Evolutionary conservation across 768 basidiomycete species (phyloP), one percentile per base, ranked within the genome.

Genomic region (Psilocybe cyanescens): DNA sequence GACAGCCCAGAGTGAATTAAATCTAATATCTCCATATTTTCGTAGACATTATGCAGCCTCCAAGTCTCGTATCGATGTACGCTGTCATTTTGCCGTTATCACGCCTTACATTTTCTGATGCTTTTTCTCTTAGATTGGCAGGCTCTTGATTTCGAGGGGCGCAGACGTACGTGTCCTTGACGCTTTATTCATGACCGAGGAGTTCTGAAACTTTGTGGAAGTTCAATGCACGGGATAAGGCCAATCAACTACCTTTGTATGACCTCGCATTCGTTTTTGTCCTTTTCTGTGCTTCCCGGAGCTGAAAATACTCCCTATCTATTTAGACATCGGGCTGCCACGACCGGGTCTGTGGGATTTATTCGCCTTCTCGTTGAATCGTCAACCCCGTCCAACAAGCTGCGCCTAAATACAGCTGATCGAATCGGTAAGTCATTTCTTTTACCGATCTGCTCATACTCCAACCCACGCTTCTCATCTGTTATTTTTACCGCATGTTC

Each of bases 191-290:
- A 72, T 68, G 60, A 62, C 69, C 73, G 70, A 66, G 68, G 70
- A 73, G 67, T 74, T 69, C 67, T 68, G 58, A 71, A 70, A 67
- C 75, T 71, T 72, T 72, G 60, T 68, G 70, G 48, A 70, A 99
- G 94, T 92, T 97, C 77, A 99, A 99, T 70, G 91, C 91, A 47
- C 91, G 86, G 76, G 97, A 99, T 80, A 89, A 88, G 67, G 95
- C 96, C 46, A 95, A 91, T 72, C 97, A 99, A 77, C 79, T 88
- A 48, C 94, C 97, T 58, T 81, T 99, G 89, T 95, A 69, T 54
- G 24, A 24, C 24, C 24, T 24, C 24, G 91, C 66, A 46, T 57
- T 60, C 55, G 63, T 65, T 57, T 65, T 54, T 67, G 67, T 56
- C 51, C 58, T 68, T 68, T 66, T 67, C 54, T 58, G 50, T 39